A percentile compares a stretch with the other conserved stretches of the same genome.
Conservation (phyloP, 2,329 filamentous ascomycete species). For the Bimuria novae-zelandiae region DNA sequence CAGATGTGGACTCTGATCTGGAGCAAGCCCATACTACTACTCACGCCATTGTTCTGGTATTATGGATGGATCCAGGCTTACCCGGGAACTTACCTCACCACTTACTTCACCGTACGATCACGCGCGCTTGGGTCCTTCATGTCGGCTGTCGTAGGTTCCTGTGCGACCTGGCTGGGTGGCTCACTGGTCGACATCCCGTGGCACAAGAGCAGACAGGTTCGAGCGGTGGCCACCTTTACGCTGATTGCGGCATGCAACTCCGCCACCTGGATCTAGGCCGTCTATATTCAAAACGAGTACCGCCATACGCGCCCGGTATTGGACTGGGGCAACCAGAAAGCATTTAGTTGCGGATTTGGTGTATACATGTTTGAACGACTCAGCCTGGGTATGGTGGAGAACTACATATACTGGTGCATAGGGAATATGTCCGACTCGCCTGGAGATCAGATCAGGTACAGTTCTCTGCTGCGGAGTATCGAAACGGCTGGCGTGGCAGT, state of each 20-base stretch:
- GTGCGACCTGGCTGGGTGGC: constrained; percentile 53
- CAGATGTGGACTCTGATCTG: constrained; percentile 51
- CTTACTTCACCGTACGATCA: constrained; percentile 57
- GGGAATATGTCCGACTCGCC: constrained; percentile 52
- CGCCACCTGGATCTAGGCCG: too few species aligned
- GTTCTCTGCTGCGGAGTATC: constrained; percentile 50
- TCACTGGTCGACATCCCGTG: constrained; percentile 54
- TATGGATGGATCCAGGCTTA: constrained; percentile 54
- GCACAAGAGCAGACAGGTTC: too few species aligned
- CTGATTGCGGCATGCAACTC: too few species aligned
- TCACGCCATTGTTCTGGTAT: too few species aligned
- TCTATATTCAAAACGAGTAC: too few species aligned
- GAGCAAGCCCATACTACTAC: constrained; percentile 52
- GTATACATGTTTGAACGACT: too few species aligned
- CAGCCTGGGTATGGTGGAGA: constrained; percentile 49
- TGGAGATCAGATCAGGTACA: constrained; percentile 52
- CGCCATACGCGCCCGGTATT: too few species aligned
- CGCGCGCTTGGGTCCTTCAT: constrained; percentile 53
- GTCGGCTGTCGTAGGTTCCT: constrained; percentile 52
- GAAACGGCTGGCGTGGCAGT: constrained; percentile 51
- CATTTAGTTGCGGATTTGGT: too few species aligned
- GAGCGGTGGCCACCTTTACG: too few species aligned
- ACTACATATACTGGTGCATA: constrained; percentile 56
- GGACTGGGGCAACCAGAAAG: too few species aligned
- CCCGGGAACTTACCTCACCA: constrained; percentile 56